These are phyloP conservation scores for Geotrichum ghanense DNA, from an alignment of 805 yeast genomes.

Conservation along the genomic window DNA sequence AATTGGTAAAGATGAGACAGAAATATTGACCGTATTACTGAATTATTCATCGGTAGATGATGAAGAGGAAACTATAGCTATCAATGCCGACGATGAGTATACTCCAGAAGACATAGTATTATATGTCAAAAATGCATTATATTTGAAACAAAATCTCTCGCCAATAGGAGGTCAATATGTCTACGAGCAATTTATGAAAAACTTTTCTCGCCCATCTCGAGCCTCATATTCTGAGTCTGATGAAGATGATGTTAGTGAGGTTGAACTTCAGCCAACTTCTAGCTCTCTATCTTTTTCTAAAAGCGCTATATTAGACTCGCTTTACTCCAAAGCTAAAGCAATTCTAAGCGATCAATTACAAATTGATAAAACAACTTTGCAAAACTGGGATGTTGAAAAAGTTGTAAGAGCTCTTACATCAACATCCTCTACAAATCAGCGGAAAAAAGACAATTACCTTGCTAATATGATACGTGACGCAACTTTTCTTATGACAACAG, in stretches of 20 bases:
- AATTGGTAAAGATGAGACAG: constrained; percentile 11
- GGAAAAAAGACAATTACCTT: constrained; percentile 3
- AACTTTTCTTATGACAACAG: constrained; percentile 5
- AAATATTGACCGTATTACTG: constrained; percentile 14
- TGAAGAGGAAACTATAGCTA: too few relatives aligned
- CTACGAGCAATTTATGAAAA: constrained; percentile 12
- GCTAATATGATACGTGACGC: constrained; percentile 9
- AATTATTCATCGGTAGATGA: constrained; percentile 13
- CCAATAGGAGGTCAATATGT: constrained; percentile 16
- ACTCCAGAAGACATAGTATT: constrained; percentile 7
- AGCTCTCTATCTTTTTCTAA: constrained; percentile 7
- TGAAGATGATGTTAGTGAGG: constrained; percentile 2
- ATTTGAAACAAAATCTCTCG: constrained; percentile 11
- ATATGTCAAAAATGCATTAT: constrained; percentile 17
- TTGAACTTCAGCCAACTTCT: constrained; percentile 4
- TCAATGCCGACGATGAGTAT: neutral
- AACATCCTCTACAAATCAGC: neutral
- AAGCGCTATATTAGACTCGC: constrained; percentile 6
- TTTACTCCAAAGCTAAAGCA: constrained; percentile 4
- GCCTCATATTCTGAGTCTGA: constrained; percentile 4
- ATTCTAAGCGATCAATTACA: neutral
- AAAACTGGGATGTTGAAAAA: neutral
- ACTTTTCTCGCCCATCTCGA: constrained; percentile 4
- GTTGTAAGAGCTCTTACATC: constrained; percentile 1
- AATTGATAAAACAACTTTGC: neutral